Base-by-base conservation (phyloP, 805 yeast species). In the Blastobotrys mokoenaii region DNA sequence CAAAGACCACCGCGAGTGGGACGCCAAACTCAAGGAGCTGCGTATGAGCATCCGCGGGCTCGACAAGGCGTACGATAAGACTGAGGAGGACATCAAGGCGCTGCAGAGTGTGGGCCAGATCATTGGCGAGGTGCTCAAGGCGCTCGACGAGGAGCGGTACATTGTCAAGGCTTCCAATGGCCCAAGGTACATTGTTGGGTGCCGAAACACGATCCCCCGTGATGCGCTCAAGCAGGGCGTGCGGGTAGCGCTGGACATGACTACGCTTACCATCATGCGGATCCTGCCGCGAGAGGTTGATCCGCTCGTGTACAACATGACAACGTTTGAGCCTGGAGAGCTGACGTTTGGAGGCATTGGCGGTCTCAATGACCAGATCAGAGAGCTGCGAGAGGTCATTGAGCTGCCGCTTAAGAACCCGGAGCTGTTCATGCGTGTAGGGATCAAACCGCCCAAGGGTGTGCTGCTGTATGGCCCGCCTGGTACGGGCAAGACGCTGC, bases 361-460 rank as follows among this genome's bases (percentile, higher is more conserved):
- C 73, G 98, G 98, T 50, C 75, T 93, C 53, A 82, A 81, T 41
- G 97, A 93, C 55, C 98, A 93, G 67, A 88, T 93, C 56, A 76
- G 97, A 58, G 97, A 93, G 68, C 75, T 93, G 56, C 80, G 98
- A 65, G 98, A 93, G 69, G 98, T 93, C 46, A 93, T 93, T 63
- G 98, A 93, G 68, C 72, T 93, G 59, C 98, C 98, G 2, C 75
- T 93, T 61, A 93, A 93, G 66, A 93, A 93, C 65, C 98, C 98
- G 2, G 98, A 93, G 67, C 74, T 93, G 57, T 93, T 93, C 66
- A 72, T 84, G 50, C 80, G 98, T 64, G 96, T 93, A 30, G 98
- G 98, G 41, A 93, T 93, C 66, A 88, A 88, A 62, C 95, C 97
- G n/a, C 98, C 98, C 47, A 93, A 93, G 67, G 98, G 97, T 64